A percentile compares a stretch with the other conserved stretches of the same genome.
Conservation (phyloP, 1,139 yeast species). For the Geotrichum klebahnii region DNA sequence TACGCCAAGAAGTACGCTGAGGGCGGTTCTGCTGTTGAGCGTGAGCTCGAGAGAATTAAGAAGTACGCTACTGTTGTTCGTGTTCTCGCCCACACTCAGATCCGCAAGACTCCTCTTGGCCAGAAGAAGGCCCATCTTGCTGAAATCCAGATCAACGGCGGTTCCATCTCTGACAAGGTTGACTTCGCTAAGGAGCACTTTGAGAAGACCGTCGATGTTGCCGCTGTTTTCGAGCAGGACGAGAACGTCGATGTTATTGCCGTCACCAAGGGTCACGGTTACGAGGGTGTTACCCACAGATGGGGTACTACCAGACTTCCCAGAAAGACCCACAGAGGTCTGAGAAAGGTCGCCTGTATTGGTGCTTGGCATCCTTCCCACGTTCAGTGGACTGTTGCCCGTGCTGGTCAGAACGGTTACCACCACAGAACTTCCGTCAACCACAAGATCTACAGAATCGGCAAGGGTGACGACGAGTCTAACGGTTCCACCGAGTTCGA, state of each 20-base stretch:
- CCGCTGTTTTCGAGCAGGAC: slow-evolving; percentile 95
- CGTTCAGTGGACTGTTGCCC: slow-evolving; percentile 99
- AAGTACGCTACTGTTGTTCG: slow-evolving; percentile 98
- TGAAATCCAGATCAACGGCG: slow-evolving; percentile 99
- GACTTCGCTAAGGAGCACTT: slow-evolving; percentile 99
- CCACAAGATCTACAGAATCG: slow-evolving; percentile 99
- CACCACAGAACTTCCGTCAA: slow-evolving; percentile 99
- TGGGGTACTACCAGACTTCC: slow-evolving; percentile 99
- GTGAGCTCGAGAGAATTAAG: slow-evolving; percentile 96
- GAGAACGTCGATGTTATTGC: slow-evolving; percentile 98
- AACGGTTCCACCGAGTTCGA: slow-evolving; percentile 96
- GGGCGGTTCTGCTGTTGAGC: slow-evolving; percentile 83
- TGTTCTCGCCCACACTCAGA: slow-evolving; percentile 98
- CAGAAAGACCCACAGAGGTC: slow-evolving; percentile 99
- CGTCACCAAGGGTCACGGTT: slow-evolving; percentile 99
- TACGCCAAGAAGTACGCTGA: slow-evolving; percentile 97
- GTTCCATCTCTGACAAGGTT: slow-evolving; percentile 94
- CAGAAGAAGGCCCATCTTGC: slow-evolving; percentile 99
- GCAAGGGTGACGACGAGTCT: slow-evolving; percentile 91
- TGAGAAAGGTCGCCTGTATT: slow-evolving; percentile 99
- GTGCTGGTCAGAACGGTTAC: slow-evolving; percentile 99
- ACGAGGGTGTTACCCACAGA: slow-evolving; percentile 99
- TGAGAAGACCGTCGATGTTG: slow-evolving; percentile 96
- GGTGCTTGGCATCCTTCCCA: slow-evolving; percentile 99
- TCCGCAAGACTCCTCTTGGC: slow-evolving; percentile 97